Percentiles rank a stretch among this genome's conserved stretches.
These are phyloP conservation scores for Apophysomyces elegans DNA, from an alignment of 371 early-diverging fungal genomes.

Conservation along the genomic window DNA sequence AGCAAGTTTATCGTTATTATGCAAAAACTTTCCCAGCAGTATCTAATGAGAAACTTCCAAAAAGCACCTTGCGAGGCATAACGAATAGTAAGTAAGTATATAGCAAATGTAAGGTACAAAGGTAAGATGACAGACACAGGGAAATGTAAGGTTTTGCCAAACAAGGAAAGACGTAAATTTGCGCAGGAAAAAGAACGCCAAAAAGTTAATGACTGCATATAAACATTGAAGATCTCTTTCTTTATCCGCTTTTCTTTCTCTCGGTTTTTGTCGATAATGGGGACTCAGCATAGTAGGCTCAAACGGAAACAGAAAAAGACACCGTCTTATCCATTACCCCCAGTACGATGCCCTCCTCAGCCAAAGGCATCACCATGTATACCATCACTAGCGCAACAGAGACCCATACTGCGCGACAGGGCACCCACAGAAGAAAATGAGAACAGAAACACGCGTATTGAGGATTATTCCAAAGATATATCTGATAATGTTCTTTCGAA, in stretches of 20 bases:
- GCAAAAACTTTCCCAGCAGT: neutral
- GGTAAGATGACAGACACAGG: neutral
- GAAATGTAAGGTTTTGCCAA: constrained; percentile 5
- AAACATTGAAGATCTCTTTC: constrained; percentile 13
- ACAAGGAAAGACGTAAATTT: neutral
- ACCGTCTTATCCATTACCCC: constrained; percentile 3
- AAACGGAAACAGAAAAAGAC: constrained; percentile 13
- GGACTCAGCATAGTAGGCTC: constrained; percentile 18
- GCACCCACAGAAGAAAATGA: constrained; percentile 2
- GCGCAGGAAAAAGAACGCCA: constrained; percentile 6
- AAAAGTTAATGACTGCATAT: neutral
- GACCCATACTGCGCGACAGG: constrained; percentile 7
- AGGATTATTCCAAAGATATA: constrained; percentile 18
- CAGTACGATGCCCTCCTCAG: neutral
- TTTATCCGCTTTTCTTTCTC: constrained; percentile 12
- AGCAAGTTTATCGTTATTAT: neutral
- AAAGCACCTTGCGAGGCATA: no score
- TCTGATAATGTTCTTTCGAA: neutral
- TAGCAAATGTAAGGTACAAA: neutral
- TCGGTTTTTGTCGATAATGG: constrained; percentile 20
- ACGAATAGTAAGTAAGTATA: no score
- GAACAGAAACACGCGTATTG: constrained; percentile 8
- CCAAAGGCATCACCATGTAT: neutral
- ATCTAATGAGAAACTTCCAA: no score
- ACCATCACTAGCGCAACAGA: neutral